Base-by-base conservation (phyloP, 2,329 filamentous ascomycete species). In the Paracorniculantispora psalliotae region DNA sequence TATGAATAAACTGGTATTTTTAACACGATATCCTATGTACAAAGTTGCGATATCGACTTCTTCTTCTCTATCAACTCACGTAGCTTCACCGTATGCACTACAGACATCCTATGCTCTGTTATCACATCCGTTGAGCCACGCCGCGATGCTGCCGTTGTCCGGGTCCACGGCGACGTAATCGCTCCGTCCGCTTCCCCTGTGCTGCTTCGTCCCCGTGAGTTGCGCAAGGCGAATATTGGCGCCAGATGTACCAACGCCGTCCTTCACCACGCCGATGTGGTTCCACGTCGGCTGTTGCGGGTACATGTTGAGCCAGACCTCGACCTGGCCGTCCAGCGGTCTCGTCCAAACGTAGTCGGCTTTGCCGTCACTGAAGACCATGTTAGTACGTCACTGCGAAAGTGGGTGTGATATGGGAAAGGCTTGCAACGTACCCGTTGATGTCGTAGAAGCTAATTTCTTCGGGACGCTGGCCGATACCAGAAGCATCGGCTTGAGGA, bases 361-460 rank as follows among this genome's bases (percentile, higher is more conserved):
- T 41, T 62, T 63, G 21, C 57, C 64, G 28, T 65, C 63, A 46
- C 65, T 57, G 33, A 23, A 15, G n/a, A 9, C 2, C 17, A 17
- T 23, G 39, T 47, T 25, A 35, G 54, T 41, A n/a, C n/a, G n/a
- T n/a, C n/a, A n/a, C n/a, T n/a, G n/a, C n/a, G n/a, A n/a, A 47
- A 25, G 19, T 10, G 19, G n/a, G 13, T 2, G 12, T 3, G n/a
- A 28, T 15, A 30, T 19, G 37, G 50, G 19, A 25, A 15, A 23
- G 21, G 23, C n/a, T n/a, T n/a, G n/a, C n/a, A 30, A 46, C 47
- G 23, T 58, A 30, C 57, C 57, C 63, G 53, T 66, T 55, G 21
- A 65, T 61, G 48, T 67, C 64, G 47, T 58, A n/a, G 41, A 66
- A 63, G 4, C 50, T 54, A 33, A 64, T 66, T 25, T 67, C 63